Base-by-base conservation (phyloP, 352 stramenopile species). In the Pythium phragmiticola region DNA sequence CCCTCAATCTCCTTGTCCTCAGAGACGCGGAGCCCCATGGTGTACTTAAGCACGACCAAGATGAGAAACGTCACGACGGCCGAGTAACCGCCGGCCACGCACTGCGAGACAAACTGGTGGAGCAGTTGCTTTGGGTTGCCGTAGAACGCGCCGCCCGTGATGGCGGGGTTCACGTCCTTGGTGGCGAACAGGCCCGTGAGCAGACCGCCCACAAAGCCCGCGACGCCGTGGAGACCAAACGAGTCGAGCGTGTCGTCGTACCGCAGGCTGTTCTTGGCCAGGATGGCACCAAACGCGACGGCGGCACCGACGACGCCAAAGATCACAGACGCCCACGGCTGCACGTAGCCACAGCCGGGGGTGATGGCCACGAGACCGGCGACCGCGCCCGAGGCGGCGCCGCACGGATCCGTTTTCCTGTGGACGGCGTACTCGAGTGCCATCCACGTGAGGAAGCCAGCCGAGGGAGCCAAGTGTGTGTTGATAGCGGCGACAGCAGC, bases 201-300 rank as follows among this genome's bases (percentile, higher is more conserved):
- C 7, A 95, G 60, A 13, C 78, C 79, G 23, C 86, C 86, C 13
- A 76, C 72, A 48, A 90, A 75, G 7, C 86, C 86, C 28, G 62
- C 81, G 23, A 81, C 78, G 43, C 82, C 82, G 69, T 93, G 84
- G 62, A 94, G 84, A 4, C 67, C 82, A 62, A 92, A 92, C 48
- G 76, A 76, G 63, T 95, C 86, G n/a, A 95, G 71, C 6, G 80
- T 91, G 59, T 95, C 86, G 46, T 95, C 86, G 66, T 89, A 90
- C 9, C 81, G 78, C 13, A 89, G 56, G 30, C 66, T 51, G 70
- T 91, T 85, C 54, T 92, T 91, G 54, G 92, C 57, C 43, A 74
- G 69, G 17, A 91, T 73, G 12, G 77, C 77, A n/a, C 50, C 47
- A 47, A 89, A 92, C 33, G 73, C 78, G 1, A 78, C 75, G 8